Conservation (phyloP, 352 stramenopile genomes). For the Vaucheria bursata region DNA sequence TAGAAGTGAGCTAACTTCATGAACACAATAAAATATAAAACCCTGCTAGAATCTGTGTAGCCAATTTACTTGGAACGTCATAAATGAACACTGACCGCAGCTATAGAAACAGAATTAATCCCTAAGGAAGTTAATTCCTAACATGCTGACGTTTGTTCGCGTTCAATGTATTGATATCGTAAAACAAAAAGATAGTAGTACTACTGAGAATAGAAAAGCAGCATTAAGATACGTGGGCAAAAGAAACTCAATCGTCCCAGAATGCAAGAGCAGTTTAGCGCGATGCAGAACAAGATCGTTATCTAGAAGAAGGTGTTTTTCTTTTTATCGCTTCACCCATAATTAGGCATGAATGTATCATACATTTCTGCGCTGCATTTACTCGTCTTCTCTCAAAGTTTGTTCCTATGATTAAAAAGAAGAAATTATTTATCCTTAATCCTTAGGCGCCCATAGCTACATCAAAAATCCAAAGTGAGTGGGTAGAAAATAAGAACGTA, state of each 20-base stretch:
- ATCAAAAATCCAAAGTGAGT: neutral
- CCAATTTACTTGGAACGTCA: no score
- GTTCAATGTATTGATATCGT: no score
- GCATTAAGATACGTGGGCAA: constrained; percentile 42
- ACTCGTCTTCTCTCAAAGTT: neutral
- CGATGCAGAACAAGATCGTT: constrained; percentile 19
- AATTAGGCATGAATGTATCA: neutral
- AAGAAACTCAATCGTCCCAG: constrained; percentile 40
- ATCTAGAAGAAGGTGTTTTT: constrained; percentile 40
- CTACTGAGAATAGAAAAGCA: no score
- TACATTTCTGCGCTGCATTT: neutral
- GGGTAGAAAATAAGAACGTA: constrained; percentile 6
- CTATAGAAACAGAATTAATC: no score
- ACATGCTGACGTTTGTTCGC: no score
- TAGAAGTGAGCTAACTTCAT: no score
- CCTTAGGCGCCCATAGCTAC: constrained; percentile 26
- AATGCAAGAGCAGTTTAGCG: constrained; percentile 42
- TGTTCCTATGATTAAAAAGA: neutral
- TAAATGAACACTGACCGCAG: no score
- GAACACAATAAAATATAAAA: no score
- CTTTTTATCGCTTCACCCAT: neutral
- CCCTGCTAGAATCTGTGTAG: no score
- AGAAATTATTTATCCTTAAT: neutral
- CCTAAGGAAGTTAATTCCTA: no score
- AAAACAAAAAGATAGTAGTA: no score